These are phyloP conservation scores for Fragaria vesca DNA, from an alignment of 306 rosid species.

Conservation along the genomic window DNA sequence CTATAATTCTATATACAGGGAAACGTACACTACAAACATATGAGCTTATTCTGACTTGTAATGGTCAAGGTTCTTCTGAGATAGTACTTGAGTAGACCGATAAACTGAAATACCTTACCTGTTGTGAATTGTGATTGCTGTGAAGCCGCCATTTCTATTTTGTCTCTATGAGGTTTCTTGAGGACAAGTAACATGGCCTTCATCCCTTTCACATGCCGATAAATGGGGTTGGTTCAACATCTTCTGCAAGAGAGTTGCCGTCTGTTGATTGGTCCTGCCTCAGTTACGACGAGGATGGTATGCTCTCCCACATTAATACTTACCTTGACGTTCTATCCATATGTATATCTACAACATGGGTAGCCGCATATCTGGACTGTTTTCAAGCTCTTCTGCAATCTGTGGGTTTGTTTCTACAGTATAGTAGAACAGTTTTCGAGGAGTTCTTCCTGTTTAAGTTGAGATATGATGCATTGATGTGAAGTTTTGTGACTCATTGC, in stretches of 20 bases:
- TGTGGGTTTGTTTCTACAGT: background rate
- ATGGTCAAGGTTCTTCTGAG: constrained; percentile 4
- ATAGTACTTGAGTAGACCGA: constrained; percentile 12
- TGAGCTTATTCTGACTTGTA: background rate
- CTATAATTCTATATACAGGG: background rate
- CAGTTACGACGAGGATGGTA: constrained; percentile 33
- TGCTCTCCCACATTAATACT: constrained; percentile 9
- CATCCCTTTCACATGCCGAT: constrained; percentile 40
- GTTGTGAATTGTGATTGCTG: constrained; percentile 14
- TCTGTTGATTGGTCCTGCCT: constrained; percentile 26
- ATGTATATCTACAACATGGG: constrained; percentile 26
- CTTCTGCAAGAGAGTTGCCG: constrained; percentile 21
- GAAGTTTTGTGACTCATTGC: background rate
- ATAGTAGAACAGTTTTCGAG: background rate
- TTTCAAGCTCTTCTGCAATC: background rate
- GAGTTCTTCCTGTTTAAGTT: background rate
- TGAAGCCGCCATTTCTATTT: constrained; percentile 26
- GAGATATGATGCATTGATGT: constrained; percentile 1
- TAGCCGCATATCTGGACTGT: constrained; percentile 17
- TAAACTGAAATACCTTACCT: constrained; percentile 12
- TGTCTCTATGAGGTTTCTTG: constrained; percentile 28
- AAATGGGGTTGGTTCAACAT: constrained; percentile 27
- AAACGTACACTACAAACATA: background rate
- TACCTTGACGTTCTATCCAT: constrained; percentile 24
- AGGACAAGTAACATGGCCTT: constrained; percentile 61